These are phyloP conservation scores for Mycena rebaudengoi DNA, from an alignment of 768 basidiomycete genomes.

Conservation along the genomic window DNA sequence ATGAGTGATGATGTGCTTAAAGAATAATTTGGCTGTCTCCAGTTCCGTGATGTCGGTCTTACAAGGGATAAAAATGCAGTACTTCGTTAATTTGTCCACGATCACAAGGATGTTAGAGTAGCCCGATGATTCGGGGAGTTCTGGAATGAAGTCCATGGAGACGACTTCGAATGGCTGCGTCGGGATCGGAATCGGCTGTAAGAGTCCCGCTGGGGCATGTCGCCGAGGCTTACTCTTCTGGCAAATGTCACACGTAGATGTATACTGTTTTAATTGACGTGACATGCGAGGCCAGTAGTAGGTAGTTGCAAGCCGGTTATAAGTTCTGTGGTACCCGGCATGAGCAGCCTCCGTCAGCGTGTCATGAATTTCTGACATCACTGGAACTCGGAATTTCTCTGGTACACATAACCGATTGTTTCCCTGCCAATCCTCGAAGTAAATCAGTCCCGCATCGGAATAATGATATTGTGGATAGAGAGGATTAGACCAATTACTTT, in stretches of 20 bases:
- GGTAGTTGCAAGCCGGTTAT: constrained; percentile 27
- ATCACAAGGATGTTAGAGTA: constrained; percentile 43
- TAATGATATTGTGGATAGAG: constrained; percentile 13
- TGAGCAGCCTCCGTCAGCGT: constrained; percentile 35
- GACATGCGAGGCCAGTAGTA: constrained; percentile 47
- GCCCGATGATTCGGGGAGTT: constrained; percentile 40
- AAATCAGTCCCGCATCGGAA: constrained; percentile 24
- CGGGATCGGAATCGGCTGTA: constrained; percentile 47
- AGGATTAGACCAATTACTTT: constrained; percentile 1
- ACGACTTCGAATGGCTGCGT: too few relatives aligned
- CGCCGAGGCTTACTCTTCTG: too few relatives aligned
- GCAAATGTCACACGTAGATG: constrained; percentile 36
- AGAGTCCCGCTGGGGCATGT: constrained; percentile 41
- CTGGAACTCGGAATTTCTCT: not conserved
- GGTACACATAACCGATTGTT: constrained; percentile 39
- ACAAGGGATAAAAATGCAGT: constrained; percentile 48
- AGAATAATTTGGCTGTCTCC: constrained; percentile 17
- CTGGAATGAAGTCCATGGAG: constrained; percentile 47
- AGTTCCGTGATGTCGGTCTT: constrained; percentile 30
- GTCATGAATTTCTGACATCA: constrained; percentile 38
- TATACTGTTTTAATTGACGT: constrained; percentile 29
- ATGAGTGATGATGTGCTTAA: constrained; percentile 1
- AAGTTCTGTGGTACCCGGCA: constrained; percentile 36
- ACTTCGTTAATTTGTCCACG: too few relatives aligned
- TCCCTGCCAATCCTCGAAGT: constrained; percentile 34